Evolutionary conservation across 352 stramenopile genomes (phyloP).

Genomic region (Phytopythium sindhum): DNA sequence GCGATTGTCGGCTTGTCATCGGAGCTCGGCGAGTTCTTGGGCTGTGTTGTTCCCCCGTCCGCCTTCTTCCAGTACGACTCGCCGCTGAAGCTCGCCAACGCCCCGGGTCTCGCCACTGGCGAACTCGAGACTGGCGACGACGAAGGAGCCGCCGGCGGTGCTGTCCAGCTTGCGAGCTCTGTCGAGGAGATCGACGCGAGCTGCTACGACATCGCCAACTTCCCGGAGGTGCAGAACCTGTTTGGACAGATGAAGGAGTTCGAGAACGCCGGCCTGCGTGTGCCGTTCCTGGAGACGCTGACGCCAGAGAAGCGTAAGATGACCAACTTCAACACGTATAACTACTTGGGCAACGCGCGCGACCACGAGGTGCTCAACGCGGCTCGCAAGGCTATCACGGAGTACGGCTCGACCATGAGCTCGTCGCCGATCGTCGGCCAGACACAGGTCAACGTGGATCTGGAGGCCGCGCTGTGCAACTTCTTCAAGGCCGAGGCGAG

Average conservation of each 20-base stretch:
- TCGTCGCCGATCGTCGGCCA: conserved; percentile 80
- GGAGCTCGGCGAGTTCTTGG: conserved; percentile 62
- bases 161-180: neutral
- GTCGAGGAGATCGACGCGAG: conserved; percentile 63
- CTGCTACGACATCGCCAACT: conserved; percentile 62
- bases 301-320: conserved; percentile 67
- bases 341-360: conserved; percentile 76
- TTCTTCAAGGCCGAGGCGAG: conserved; percentile 63
- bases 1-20: conserved; percentile 63
- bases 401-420: conserved; percentile 78
- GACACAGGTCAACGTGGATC: conserved; percentile 62
- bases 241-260: conserved; percentile 76
- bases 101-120: conserved; percentile 49
- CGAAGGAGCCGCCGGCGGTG: conserved; percentile 7
- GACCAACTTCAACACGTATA: conserved; percentile 88
- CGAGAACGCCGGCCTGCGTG: conserved; percentile 53
- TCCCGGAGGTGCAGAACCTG: conserved; percentile 64
- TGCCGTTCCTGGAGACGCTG: conserved; percentile 70
- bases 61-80: conserved; percentile 74
- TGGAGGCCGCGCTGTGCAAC: conserved; percentile 56
- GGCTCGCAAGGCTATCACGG: conserved; percentile 56
- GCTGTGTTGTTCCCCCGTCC: conserved; percentile 60
- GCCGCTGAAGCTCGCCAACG: conserved; percentile 52
- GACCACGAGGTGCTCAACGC: conserved; percentile 47
- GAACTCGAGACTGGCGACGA: conserved; percentile 33